These are phyloP conservation scores for Corrigiola litoralis DNA, from an alignment of 179 eudicot species.

Conservation along the genomic window DNA sequence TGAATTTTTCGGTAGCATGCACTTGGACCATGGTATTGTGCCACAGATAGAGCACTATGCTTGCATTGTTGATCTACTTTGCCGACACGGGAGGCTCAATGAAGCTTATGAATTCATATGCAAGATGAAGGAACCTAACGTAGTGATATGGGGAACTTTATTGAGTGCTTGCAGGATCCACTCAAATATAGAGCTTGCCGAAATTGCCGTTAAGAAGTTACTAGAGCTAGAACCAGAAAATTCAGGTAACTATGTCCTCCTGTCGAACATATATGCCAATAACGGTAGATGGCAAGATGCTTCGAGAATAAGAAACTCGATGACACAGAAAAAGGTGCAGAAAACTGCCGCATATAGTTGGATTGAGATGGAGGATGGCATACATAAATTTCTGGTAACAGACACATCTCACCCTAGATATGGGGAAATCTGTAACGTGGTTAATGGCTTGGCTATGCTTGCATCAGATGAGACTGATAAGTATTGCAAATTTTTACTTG, in stretches of 20 bases:
- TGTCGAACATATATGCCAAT: constrained; percentile 49
- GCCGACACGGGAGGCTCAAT: constrained; percentile 41
- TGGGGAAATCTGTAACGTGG: constrained; percentile 33
- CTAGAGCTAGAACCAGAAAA: constrained; percentile 47
- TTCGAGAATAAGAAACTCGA: constrained; percentile 26
- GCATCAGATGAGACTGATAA: constrained; percentile 27
- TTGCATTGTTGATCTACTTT: constrained; percentile 53
- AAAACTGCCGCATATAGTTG: constrained; percentile 57
- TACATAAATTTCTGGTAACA: constrained; percentile 48
- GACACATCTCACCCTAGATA: constrained; percentile 39
- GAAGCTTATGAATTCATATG: constrained; percentile 46
- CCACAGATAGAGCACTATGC: constrained; percentile 58
- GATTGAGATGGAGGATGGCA: constrained; percentile 47
- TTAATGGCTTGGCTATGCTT: constrained; percentile 34
- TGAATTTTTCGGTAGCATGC: constrained; percentile 39
- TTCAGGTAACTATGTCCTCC: constrained; percentile 53
- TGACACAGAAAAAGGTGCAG: constrained; percentile 37
- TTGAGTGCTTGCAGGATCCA: constrained; percentile 45
- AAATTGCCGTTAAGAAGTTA: constrained; percentile 39
- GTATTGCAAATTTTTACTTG: constrained; percentile 7
- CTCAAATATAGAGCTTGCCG: constrained; percentile 43
- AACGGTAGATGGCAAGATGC: constrained; percentile 56
- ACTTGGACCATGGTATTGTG: constrained; percentile 22
- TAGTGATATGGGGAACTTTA: constrained; percentile 54
- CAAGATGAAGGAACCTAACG: constrained; percentile 48